Evolutionary conservation across 352 stramenopile species (phyloP), one percentile per base, ranked within the genome.

Genomic region (Globisporangium nunn): DNA sequence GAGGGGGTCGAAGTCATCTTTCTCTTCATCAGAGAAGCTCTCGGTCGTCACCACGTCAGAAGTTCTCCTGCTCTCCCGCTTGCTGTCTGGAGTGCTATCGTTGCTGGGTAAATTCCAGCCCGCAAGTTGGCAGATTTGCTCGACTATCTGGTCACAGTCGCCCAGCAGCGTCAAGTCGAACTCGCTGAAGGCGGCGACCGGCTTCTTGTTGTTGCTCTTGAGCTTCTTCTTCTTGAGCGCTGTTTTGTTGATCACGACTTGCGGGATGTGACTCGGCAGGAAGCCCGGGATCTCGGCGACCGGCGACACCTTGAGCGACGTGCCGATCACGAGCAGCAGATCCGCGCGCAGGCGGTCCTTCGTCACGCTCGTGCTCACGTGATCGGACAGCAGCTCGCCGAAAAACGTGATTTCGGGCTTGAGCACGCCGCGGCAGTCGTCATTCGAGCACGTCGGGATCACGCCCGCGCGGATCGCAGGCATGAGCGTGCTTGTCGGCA

Each of bases 341-440:
- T 99, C 96, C 0, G 87, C 93, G 43, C 89, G 81, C 23, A 90
- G 46, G 2, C 76, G 72, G 49, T 90, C 79, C 50, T 85, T 84
- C 2, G 77, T 85, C 58, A 90, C 79, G 30, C 62, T 84, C 44
- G 77, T 85, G 57, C 78, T 88, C 53, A 99, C 96, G 54, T 75
- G 79, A 40, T 95, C 71, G 2, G 80, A 74, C 23, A 99, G 62
- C 15, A 89, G 83, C 68, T 99, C 95, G 11, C 96, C 96, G 71
- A 99, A 99, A 65, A 99, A 99, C 6, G 93, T 98, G 52, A 99
- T 97, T 56, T 97, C 88, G 0, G 96, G 96, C 75, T 99, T 99
- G 33, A 98, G 66, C 2, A 99, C 78, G 23, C 96, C 96, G 3
- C 86, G 80, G 51, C 93, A 98, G 40, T 88, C 71, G 6, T 68